A percentile compares a stretch with the other conserved stretches of the same genome.
phyloP scores from a whole-genome alignment of 2,329 filamentous ascomycete species.

The Ophiostoma sp. region DNA sequence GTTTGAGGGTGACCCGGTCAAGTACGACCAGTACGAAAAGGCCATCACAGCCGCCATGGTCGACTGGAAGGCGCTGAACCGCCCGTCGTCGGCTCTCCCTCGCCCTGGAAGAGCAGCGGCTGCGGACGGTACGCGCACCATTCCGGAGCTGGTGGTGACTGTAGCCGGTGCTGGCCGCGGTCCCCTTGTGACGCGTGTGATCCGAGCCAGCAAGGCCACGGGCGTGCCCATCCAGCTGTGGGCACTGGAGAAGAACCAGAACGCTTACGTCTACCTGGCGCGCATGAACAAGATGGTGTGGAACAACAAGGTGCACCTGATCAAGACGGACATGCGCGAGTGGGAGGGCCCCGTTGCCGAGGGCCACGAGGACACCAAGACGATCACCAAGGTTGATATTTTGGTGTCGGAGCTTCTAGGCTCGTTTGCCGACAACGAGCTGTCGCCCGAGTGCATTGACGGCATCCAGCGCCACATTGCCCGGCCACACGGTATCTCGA shows the following conservation, averaged over 20 bases:
- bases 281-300: conserved; percentile 79
- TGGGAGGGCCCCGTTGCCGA: conserved; percentile 74
- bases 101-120: conserved; percentile 47
- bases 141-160: conserved; percentile 62
- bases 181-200: conserved; percentile 79
- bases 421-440: conserved; percentile 94
- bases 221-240: conserved; percentile 78
- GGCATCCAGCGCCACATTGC: conserved; percentile 88
- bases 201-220: conserved; percentile 71
- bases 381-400: conserved; percentile 73
- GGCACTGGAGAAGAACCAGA: conserved; percentile 97
- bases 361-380: conserved; percentile 40
- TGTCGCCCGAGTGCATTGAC: conserved; percentile 89
- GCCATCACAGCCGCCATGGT: conserved; percentile 74
- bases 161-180: conserved; percentile 92
- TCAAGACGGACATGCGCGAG: conserved; percentile 94
- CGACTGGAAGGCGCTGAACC: conserved; percentile 69
- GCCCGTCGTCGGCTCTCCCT: conserved; percentile 62
- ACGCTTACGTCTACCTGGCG: conserved; percentile 88
- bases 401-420: conserved; percentile 89
- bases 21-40: conserved; percentile 91
- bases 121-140: conserved; percentile 21
- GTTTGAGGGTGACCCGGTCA: conserved; percentile 96
- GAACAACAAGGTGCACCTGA: conserved; percentile 72
- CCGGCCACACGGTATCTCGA: conserved; percentile 77